Evolutionary conservation across 441 rosid species (phyloP), one percentile per base, ranked within the genome.

Genomic region (Jatropha multifida): DNA sequence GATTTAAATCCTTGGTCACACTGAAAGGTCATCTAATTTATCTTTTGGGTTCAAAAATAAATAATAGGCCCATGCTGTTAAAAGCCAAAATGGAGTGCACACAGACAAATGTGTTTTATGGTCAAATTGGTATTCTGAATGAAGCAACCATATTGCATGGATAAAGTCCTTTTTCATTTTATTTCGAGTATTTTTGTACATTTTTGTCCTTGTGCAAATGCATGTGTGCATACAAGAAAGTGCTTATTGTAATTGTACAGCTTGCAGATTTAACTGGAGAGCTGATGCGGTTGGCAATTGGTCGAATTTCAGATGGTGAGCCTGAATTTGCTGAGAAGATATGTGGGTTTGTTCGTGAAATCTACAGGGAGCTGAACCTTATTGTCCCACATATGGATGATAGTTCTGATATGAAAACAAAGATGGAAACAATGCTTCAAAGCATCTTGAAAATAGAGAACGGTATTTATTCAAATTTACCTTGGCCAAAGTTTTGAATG

Each of bases 231-330:
- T 59, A 62, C 44, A 42, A 55, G 14, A 52, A 69, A 60, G 23
- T 80, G 68, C 41, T 81, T 67, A 62, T 44, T 68, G 44, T 78
- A 69, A 69, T 52, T 82, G 38, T 78, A 48, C 78, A 94, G 97
- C 88, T 95, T 84, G 98, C 99, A n/a, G 99, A 95, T 82, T 76
- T 93, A 86, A 94, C 99, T 42, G 99, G 99, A 81, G 99, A 94
- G 81, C 84, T 94, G 80, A 94, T 93, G 99, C 77, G 99, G 60
- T 77, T 93, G 88, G 98, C 99, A 7, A 92, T 95, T 52, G 95
- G 97, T 73, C 83, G 92, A 60, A 87, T 95, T 84, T 95, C 98
- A 68, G 97, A 95, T 74, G 94, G 93, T 69, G 97, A 95, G 76
- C 83, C 91, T 58, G 96, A 92, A 73, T 95, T 76, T 69, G 93